A percentile compares a stretch with the other conserved stretches of the same genome.
Conservation (phyloP, 768 basidiomycete genomes). For the Auricularia auricula-judae region DNA sequence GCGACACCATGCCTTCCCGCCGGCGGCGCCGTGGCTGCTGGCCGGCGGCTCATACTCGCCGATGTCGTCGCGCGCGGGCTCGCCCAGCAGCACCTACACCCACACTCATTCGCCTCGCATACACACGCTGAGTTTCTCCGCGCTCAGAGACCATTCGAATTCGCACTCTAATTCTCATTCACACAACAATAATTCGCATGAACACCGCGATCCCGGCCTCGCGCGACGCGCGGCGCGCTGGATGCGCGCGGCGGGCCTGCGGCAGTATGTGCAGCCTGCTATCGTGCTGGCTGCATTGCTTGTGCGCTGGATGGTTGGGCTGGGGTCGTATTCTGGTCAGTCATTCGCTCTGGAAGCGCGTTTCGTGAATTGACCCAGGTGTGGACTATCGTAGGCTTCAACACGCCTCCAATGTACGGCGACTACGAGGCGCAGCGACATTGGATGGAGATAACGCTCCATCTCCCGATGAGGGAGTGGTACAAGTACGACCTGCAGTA, state of each 20-base stretch:
- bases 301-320: slow-evolving; percentile 58
- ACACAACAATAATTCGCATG: too few species aligned
- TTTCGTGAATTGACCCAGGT: background rate
- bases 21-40: slow-evolving; percentile 50
- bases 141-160: slow-evolving; percentile 7
- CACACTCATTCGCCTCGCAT: slow-evolving; percentile 13
- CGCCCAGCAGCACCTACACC: slow-evolving; percentile 31
- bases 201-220: slow-evolving; percentile 25
- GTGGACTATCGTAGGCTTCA: slow-evolving; percentile 36
- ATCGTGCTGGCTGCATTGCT: slow-evolving; percentile 41
- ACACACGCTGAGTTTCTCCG: slow-evolving; percentile 7
- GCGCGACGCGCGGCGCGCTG: slow-evolving; percentile 61
- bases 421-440: slow-evolving; percentile 92
- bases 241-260: slow-evolving; percentile 64
- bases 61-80: slow-evolving; percentile 34
- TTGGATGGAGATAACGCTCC: slow-evolving; percentile 87
- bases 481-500: slow-evolving; percentile 82
- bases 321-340: slow-evolving; percentile 75
- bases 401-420: slow-evolving; percentile 73
- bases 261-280: slow-evolving; percentile 45
- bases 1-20: slow-evolving; percentile 46
- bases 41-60: slow-evolving; percentile 35
- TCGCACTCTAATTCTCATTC: slow-evolving; percentile 2
- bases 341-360: slow-evolving; percentile 13
- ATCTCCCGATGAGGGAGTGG: slow-evolving; percentile 69